Percentiles rank a stretch among this genome's conserved stretches.
Evolutionary conservation across 768 basidiomycete species (phyloP).

Genomic region (Suillus hirtellus): DNA sequence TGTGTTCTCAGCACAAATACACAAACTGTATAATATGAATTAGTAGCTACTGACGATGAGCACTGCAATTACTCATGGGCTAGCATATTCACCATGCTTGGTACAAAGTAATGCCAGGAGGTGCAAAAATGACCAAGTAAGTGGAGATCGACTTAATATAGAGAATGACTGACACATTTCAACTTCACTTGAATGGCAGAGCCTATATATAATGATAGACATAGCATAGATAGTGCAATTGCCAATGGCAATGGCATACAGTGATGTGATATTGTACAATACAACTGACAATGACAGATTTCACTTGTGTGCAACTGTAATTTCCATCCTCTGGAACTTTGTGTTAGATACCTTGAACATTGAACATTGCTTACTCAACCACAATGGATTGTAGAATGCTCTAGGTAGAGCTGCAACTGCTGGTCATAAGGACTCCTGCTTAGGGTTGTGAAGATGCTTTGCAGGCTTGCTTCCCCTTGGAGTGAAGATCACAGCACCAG

Average conservation of each 20-base stretch:
- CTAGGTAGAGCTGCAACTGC: background rate
- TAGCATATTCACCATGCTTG: too few relatives aligned
- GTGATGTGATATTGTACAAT: too few relatives aligned
- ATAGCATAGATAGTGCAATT: too few relatives aligned
- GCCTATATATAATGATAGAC: too few relatives aligned
- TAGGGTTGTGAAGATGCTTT: background rate
- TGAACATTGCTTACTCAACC: background rate
- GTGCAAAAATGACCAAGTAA: background rate
- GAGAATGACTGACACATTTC: too few relatives aligned
- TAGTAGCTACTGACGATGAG: too few relatives aligned
- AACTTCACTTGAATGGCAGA: too few relatives aligned
- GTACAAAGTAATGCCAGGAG: background rate
- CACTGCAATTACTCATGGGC: too few relatives aligned
- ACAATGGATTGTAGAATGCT: background rate
- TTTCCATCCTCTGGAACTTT: background rate
- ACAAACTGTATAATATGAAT: too few relatives aligned
- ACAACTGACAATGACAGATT: too few relatives aligned
- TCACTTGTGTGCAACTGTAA: background rate
- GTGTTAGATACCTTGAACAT: background rate
- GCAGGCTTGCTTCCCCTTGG: background rate
- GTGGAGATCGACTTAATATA: background rate
- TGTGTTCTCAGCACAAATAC: too few relatives aligned
- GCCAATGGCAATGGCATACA: too few relatives aligned
- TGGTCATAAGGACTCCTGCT: background rate
- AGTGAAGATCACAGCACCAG: background rate